Evolutionary conservation across 1,284 basidiomycete species (phyloP).

Genomic region (Ustilago esculenta): DNA sequence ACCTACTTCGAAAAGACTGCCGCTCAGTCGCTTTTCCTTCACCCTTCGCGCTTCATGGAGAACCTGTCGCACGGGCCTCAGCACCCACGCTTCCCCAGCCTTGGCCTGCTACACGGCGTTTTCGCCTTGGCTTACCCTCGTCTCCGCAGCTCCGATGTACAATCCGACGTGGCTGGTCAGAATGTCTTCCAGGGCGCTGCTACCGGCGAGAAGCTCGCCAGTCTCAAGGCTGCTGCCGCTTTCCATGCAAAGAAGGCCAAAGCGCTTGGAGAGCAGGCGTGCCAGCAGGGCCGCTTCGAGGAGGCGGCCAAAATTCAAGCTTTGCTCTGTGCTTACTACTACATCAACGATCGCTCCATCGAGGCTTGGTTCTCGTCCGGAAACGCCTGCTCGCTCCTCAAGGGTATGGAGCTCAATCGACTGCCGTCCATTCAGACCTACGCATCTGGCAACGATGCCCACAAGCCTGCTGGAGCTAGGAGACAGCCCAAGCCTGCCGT

Average conservation of each 20-base stretch:
- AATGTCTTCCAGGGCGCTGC: conserved; percentile 26
- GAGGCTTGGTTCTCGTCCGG: conserved; percentile 55
- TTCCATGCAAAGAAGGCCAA: conserved; percentile 52
- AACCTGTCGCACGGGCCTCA: conserved; percentile 44
- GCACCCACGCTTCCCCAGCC: conserved; percentile 48
- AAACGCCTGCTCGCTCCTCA: conserved; percentile 23
- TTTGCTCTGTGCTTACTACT: conserved; percentile 48
- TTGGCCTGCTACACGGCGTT: conserved; percentile 52
- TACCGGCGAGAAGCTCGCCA: conserved; percentile 32
- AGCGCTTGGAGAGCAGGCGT: conserved; percentile 20
- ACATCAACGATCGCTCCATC: conserved; percentile 48
- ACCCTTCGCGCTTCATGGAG: conserved; percentile 49
- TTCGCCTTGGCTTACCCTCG: conserved; percentile 48
- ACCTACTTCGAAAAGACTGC: conserved; percentile 44
- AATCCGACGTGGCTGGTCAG: conserved; percentile 10
- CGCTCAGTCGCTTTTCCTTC: conserved; percentile 43
- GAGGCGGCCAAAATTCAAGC: conserved; percentile 44
- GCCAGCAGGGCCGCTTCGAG: conserved; percentile 39
- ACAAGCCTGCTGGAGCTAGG: conserved; percentile 5
- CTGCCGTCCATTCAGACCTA: conserved; percentile 27
- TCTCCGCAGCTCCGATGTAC: conserved; percentile 19
- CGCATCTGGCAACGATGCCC: conserved; percentile 4
- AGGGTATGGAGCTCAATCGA: conserved; percentile 51
- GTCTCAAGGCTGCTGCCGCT: conserved; percentile 35
- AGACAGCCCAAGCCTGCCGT: conserved; percentile 39